Evolutionary conservation across 192 early-diverging fungal species (phyloP).

Genomic region (Geranomyces michiganensis): DNA sequence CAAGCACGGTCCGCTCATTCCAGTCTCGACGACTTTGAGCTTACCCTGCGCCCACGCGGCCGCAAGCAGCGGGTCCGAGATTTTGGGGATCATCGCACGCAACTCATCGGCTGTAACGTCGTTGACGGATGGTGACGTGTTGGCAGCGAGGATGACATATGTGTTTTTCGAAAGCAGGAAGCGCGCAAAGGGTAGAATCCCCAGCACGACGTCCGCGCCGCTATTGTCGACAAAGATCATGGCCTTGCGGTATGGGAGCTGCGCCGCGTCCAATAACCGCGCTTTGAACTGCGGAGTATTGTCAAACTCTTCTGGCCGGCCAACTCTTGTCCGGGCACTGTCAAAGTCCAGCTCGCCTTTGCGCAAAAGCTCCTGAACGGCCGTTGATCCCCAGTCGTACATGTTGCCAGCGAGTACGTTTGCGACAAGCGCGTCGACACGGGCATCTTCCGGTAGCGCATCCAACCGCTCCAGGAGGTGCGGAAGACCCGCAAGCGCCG

Average conservation of each 20-base stretch:
- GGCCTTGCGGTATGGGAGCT: slow-evolving; percentile 52
- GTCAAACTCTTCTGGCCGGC: slow-evolving; percentile 52
- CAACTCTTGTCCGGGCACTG: slow-evolving; percentile 50
- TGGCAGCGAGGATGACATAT: slow-evolving; percentile 72
- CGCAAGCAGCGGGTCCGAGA: slow-evolving; percentile 50
- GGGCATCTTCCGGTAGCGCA: slow-evolving; percentile 34
- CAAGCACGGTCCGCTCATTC: slow-evolving; percentile 72
- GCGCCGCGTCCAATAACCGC: slow-evolving; percentile 27
- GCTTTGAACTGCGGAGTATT: slow-evolving; percentile 47
- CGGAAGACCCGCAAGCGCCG: neutral
- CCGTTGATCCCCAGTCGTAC: slow-evolving; percentile 80
- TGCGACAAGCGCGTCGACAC: slow-evolving; percentile 54
- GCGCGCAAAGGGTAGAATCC: slow-evolving; percentile 76
- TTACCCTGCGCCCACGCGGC: slow-evolving; percentile 29
- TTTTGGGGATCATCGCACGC: slow-evolving; percentile 47
- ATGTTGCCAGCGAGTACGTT: slow-evolving; percentile 83
- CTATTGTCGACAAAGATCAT: slow-evolving; percentile 85
- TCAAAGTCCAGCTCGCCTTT: slow-evolving; percentile 63
- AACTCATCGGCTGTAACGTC: slow-evolving; percentile 77
- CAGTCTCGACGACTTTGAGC: slow-evolving; percentile 66
- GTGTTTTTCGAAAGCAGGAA: slow-evolving; percentile 56
- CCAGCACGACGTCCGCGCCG: slow-evolving; percentile 79
- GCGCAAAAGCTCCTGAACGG: slow-evolving; percentile 61
- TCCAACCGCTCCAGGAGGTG: slow-evolving; percentile 42
- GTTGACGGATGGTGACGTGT: slow-evolving; percentile 76